Evolutionary conservation across 2,329 filamentous ascomycete species (phyloP), one percentile per base, ranked within the genome.

Genomic region (Didymella exigua): DNA sequence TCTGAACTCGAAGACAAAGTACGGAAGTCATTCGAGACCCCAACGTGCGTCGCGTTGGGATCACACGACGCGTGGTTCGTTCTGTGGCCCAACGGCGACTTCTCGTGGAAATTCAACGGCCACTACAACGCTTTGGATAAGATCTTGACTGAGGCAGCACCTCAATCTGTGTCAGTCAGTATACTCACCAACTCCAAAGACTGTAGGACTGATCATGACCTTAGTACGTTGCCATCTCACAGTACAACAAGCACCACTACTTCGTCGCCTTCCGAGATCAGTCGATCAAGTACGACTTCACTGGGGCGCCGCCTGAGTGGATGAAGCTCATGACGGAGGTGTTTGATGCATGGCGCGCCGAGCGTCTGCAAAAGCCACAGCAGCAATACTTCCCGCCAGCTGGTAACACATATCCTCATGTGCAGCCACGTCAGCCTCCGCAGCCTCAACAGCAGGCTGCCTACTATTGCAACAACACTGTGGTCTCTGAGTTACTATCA

Each of bases 261-360:
- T 73, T 74, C 30, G 54, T 73, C 29, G 70, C 69, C 1, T 73
- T 72, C 45, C 59, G 52, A 7, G 63, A 74, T 41, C 62, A 64
- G 21, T 69, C 69, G 23, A 58, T 74, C 49, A 67, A 71, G 43
- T 74, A 73, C 58, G 68, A 70, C 47, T 72, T 74, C 56, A 66
- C 63, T 2, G 69, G 68, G 16, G 65, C 60, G 1, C 68, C 68
- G 6, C 52, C 61, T 13, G 67, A 73, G 54, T 74, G 70, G 70
- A 68, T 71, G 62, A 59, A 59, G 34, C 70, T 70, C 18, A 73
- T 73, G 65, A 66, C 66, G 2, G 65, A 72, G 34, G 69, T 72
- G 11, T 72, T 73, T 40, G 50, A 58, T 7, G 50, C 66, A 18
- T 73, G 70, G 71, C 62, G 65, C 30, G 58, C 57, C 13, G 69